Evolutionary conservation across 805 yeast species (phyloP), one percentile per base, ranked within the genome.

Genomic region (Wickerhamomyces bisporus): DNA sequence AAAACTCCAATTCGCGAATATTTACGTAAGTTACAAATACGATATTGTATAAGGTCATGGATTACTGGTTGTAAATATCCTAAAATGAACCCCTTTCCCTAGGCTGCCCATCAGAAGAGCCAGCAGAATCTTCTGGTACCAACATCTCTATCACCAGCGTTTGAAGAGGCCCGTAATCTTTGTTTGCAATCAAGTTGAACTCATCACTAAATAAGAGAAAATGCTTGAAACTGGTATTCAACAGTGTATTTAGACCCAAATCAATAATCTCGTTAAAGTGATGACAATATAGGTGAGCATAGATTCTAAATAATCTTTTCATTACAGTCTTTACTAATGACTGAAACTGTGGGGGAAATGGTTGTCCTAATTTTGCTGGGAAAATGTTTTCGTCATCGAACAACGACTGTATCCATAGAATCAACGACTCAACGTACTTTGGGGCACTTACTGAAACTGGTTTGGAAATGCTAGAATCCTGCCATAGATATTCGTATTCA

Each of bases 401-500:
- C 40, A 85, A 79, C n/a, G 77, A 76, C 64, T 93, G 98, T 41
- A 88, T 84, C 98, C 98, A 93, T 47, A 75, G 77, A 95, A 93
- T 87, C 47, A 93, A 73, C 41, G 82, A 78, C 60, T 93, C 98
- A 33, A 91, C 93, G 55, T 93, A 93, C 40, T 85, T 94, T 30
- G 98, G 96, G 0, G 99, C 98, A 29, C 89, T 79, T 50, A 93
- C 79, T 14, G 93, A 81, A 8, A 86, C 77, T 1, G 98, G 98
- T 43, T 81, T 78, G 41, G 66, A 62, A 30, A 76, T 66, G 47
- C 67, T 68, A 8, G 85, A 71, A 52, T 89, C 95, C 58, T 91
- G 96, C 99, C 99, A 93, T 42, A 93, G 70, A 56, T 93, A 93
- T 61, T 93, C 98, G 57, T 88, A 91, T 65, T 89, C 97, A 44